Conservation (phyloP, 2,329 filamentous ascomycete species). For the Ophiocordyceps camponoti-leonardi region DNA sequence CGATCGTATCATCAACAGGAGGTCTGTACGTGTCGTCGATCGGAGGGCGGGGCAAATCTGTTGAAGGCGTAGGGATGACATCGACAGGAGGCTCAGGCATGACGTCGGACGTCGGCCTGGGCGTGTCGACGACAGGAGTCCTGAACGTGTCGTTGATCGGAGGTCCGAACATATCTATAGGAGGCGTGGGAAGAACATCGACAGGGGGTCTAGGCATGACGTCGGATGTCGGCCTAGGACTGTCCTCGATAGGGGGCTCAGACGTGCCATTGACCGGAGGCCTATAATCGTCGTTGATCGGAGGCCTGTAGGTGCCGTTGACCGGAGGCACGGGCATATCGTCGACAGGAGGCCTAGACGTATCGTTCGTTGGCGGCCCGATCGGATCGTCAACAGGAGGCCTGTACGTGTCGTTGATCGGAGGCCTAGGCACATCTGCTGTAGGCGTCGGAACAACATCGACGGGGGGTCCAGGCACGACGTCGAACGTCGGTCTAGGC, state of each 20-base stretch:
- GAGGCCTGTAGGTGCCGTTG: background rate
- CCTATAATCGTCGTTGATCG: too few species aligned
- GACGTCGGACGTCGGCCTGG: background rate
- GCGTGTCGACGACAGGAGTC: background rate
- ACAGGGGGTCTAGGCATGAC: background rate
- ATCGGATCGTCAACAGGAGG: background rate
- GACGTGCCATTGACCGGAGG: background rate
- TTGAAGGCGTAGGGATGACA: background rate
- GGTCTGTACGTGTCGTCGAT: background rate
- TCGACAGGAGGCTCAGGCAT: background rate
- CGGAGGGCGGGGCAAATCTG: background rate
- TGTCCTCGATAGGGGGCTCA: background rate
- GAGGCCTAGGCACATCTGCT: background rate
- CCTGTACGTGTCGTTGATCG: background rate
- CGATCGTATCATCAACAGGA: background rate
- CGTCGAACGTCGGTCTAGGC: background rate
- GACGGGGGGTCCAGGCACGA: background rate
- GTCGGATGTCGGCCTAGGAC: background rate
- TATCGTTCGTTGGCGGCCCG: background rate
- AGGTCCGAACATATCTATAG: background rate
- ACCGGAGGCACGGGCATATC: background rate
- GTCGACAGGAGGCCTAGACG: too few species aligned
- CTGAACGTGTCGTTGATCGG: background rate
- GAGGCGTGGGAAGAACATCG: background rate
- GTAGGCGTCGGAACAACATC: background rate